A percentile compares a stretch with the other conserved stretches of the same genome.
Evolutionary conservation across 805 yeast genomes (phyloP).

Genomic region (Saitoella complicata): DNA sequence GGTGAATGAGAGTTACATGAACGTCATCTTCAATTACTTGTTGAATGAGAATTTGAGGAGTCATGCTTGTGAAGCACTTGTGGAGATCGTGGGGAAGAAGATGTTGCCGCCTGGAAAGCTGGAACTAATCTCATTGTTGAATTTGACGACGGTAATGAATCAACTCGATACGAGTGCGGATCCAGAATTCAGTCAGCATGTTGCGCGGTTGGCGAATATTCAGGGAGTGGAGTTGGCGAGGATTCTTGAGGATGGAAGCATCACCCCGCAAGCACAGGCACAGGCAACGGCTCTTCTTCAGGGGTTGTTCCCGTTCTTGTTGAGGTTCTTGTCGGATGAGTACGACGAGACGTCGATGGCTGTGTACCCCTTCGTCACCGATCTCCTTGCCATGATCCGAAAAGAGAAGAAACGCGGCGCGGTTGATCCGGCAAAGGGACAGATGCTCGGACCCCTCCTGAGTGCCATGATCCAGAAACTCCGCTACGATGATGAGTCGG

Average conservation of each 20-base stretch:
- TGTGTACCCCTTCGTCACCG: constrained; percentile 65
- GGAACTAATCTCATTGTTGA: constrained; percentile 50
- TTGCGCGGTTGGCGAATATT: constrained; percentile 57
- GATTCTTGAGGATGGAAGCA: constrained; percentile 35
- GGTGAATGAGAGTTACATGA: constrained; percentile 42
- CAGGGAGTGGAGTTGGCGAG: constrained; percentile 63
- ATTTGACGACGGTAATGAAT: constrained; percentile 39
- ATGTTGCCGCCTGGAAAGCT: constrained; percentile 61
- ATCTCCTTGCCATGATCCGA: constrained; percentile 51
- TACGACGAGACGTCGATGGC: constrained; percentile 79
- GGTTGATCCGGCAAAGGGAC: not conserved
- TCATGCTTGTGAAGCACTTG: constrained; percentile 38
- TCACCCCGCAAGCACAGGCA: constrained; percentile 19
- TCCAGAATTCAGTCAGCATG: constrained; percentile 55
- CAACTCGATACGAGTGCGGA: constrained; percentile 28
- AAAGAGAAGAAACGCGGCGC: constrained; percentile 28
- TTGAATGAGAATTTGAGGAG: constrained; percentile 32
- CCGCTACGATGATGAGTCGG: constrained; percentile 64
- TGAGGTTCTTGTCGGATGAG: constrained; percentile 59
- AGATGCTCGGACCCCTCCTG: constrained; percentile 37
- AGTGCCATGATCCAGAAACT: constrained; percentile 59
- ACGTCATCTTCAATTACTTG: constrained; percentile 42
- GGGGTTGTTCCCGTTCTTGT: constrained; percentile 53
- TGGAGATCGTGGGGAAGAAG: constrained; percentile 57
- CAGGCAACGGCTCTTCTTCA: constrained; percentile 24